Percentiles rank a stretch among this genome's conserved stretches.
Conservation (phyloP, 768 basidiomycete genomes). For the Suillus decipiens region DNA sequence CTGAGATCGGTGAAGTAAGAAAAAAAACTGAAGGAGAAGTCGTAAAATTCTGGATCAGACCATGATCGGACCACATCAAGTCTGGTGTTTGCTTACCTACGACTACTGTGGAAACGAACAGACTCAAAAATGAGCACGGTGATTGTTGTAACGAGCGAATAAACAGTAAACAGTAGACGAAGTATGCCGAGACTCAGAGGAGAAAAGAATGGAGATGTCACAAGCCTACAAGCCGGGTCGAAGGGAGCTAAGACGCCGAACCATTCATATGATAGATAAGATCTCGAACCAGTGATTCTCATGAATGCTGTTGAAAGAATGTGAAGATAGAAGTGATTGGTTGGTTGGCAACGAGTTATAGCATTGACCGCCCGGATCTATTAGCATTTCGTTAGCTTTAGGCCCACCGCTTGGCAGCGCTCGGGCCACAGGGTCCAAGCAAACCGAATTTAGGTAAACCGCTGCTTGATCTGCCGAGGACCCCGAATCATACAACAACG, state of each 20-base stretch:
- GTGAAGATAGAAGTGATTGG: constrained; percentile 4
- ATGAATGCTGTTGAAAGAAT: constrained; percentile 10
- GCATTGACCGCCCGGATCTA: no score
- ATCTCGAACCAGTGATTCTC: constrained; percentile 8
- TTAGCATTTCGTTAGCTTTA: neutral
- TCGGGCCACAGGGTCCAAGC: neutral
- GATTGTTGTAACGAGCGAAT: constrained; percentile 45
- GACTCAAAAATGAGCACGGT: constrained; percentile 30
- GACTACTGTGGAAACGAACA: constrained; percentile 32
- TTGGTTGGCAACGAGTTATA: no score
- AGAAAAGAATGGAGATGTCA: constrained; percentile 44
- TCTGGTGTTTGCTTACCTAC: constrained; percentile 35
- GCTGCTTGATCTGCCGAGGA: neutral
- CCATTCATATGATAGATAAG: constrained; percentile 16
- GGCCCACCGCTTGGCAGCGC: neutral
- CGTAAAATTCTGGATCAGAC: neutral
- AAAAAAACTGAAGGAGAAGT: constrained; percentile 46
- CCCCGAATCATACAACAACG: neutral
- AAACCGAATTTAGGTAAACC: neutral
- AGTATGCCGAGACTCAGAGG: constrained; percentile 45
- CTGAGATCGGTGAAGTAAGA: constrained; percentile 67
- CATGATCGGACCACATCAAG: neutral
- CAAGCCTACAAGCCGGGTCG: constrained; percentile 38
- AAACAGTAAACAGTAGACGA: constrained; percentile 51
- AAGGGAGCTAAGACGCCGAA: constrained; percentile 44